These are phyloP conservation scores for Botrytis squamosa DNA, from an alignment of 2,329 filamentous ascomycete genomes.

Conservation along the genomic window DNA sequence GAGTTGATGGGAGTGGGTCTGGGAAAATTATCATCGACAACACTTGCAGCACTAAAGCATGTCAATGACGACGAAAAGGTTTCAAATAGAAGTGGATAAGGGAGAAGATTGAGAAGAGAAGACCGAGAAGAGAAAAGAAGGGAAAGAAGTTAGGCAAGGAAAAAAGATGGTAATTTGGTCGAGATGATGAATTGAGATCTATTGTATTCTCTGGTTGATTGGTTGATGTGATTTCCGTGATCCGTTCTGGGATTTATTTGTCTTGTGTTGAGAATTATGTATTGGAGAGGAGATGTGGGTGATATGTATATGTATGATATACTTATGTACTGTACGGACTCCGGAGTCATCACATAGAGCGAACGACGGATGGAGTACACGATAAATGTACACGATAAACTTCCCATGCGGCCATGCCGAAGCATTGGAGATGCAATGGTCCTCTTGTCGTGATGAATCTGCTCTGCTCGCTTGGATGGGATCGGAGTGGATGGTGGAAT, in stretches of 20 bases:
- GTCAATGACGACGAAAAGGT: constrained; percentile 6
- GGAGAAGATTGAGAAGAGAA: not conserved
- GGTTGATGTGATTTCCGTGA: too few relatives aligned
- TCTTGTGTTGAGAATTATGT: not conserved
- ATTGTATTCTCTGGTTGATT: not conserved
- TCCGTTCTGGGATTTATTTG: not conserved
- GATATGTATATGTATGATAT: not conserved
- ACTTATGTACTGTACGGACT: not conserved
- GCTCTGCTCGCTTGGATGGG: not conserved
- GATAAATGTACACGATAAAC: not conserved
- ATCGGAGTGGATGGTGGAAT: not conserved
- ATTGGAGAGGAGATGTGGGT: too few relatives aligned
- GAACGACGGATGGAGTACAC: too few relatives aligned
- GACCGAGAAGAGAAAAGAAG: too few relatives aligned
- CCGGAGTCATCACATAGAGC: not conserved
- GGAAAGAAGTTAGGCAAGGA: not conserved
- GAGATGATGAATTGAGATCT: not conserved
- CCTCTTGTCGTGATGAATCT: not conserved
- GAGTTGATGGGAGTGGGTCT: not conserved
- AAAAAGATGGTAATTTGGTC: not conserved
- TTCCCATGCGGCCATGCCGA: too few relatives aligned
- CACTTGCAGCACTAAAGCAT: not conserved
- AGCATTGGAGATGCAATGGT: not conserved
- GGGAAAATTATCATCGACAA: constrained; percentile 10
- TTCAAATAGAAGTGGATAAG: constrained; percentile 11